Conservation (phyloP, 192 early-diverging fungal genomes). For the Spizellomyces sp. region DNA sequence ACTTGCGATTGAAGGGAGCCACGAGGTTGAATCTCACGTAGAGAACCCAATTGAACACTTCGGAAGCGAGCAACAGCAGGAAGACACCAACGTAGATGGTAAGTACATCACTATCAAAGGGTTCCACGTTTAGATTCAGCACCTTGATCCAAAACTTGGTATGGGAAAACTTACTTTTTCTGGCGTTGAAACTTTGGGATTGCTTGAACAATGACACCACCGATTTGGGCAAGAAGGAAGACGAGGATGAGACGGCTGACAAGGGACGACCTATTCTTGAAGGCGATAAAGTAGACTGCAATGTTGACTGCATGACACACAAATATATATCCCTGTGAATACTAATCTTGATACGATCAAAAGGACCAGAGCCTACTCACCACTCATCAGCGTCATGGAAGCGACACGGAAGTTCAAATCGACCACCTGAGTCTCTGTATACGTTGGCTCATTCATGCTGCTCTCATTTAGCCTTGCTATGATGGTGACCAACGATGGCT, state of each 20-base stretch:
- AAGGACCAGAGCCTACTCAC: background rate
- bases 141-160: background rate
- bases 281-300: background rate
- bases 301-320: background rate
- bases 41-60: slow-evolving; percentile 30
- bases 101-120: background rate
- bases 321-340: background rate
- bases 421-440: background rate
- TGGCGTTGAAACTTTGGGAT: background rate
- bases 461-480: no score
- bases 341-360: background rate
- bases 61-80: slow-evolving; percentile 1
- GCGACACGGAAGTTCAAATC: background rate
- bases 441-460: background rate
- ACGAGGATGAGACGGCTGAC: background rate
- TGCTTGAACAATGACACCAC: background rate
- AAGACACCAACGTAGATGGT: slow-evolving; percentile 21
- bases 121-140: background rate
- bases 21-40: slow-evolving; percentile 26
- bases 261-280: background rate
- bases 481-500: no score
- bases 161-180: background rate
- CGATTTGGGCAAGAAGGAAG: background rate
- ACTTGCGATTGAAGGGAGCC: slow-evolving; percentile 8
- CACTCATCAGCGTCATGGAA: background rate